Base-by-base conservation (phyloP, 805 yeast species). In the Cyberlindnera japonica region DNA sequence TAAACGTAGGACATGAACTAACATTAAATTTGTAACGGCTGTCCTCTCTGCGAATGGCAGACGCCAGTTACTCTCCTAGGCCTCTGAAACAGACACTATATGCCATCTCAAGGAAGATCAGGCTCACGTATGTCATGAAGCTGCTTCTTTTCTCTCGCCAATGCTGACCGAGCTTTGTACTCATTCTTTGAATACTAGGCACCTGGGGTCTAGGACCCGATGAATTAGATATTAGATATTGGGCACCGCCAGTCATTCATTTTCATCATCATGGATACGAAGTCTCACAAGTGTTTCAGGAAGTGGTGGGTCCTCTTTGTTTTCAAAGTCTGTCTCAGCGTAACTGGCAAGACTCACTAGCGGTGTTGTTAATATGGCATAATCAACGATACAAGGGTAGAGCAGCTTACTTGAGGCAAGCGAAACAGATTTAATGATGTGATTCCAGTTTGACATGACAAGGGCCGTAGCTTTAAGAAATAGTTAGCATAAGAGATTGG, bases 211-310 rank as follows among this genome's bases (percentile, higher is more conserved):
- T n/a, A n/a, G n/a, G n/a, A n/a, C n/a, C n/a, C n/a, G n/a, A 15
- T 25, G 28, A 9, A 9, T 25, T 15, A 25, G 11, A 12, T 15
- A 9, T 13, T 8, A 13, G n/a, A 9, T 25, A 25, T 9, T 25
- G 11, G 11, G 11, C 8, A 22, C 24, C 24, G 8, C 24, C 24
- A 22, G 24, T 39, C 44, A 43, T 44, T 14, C 19, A 38, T 35
- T 41, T 17, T 44, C 26, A n/a, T 69, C 72, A n/a, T 70, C 66
- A 31, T 71, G 69, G 13, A 79, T 55, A 34, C 72, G 68, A 23
- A 83, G 68, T 35, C 90, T 65, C 4, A 83, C 82, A 47, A 83
- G 61, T 0, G 83, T 67, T 51, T 81, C 90, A 1, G 90, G 87
- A 33, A 77, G 59, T 2, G 85, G 82, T 3, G 65, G 60, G 1